Evolutionary conservation across 768 basidiomycete genomes (phyloP).

Genomic region (Tulasnella sp.): DNA sequence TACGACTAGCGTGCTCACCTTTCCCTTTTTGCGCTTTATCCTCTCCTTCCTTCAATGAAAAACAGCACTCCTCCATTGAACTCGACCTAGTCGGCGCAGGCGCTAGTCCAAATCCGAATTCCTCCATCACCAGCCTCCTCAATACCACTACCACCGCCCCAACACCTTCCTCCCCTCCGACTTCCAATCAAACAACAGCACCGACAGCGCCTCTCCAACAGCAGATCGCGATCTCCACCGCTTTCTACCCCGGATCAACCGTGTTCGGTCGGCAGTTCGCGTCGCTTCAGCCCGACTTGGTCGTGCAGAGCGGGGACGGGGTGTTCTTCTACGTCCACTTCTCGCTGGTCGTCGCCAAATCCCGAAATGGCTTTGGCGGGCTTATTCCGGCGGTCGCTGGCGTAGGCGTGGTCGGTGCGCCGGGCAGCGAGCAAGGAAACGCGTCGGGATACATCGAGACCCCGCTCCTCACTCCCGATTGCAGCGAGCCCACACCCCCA

Average conservation of each 20-base stretch:
- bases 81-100: not conserved
- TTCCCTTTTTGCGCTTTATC: not conserved
- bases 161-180: not conserved
- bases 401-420: not conserved
- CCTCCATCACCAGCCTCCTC: not conserved
- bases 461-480: conserved; percentile 18
- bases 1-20: not conserved
- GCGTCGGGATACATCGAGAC: conserved; percentile 13
- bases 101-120: not conserved
- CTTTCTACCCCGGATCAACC: conserved; percentile 66
- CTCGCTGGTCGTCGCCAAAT: conserved; percentile 54
- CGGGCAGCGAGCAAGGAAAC: not conserved
- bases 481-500: conserved; percentile 19
- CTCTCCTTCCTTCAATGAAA: not conserved
- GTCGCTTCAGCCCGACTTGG: conserved; percentile 44
- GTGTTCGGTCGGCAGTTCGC: conserved; percentile 42
- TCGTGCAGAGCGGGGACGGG: conserved; percentile 66
- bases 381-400: conserved; percentile 37
- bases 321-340: conserved; percentile 83
- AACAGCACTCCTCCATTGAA: conserved; percentile 2
- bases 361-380: conserved; percentile 60
- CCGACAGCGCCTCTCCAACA: conserved; percentile 35
- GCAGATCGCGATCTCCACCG: conserved; percentile 74
- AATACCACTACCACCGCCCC: not conserved
- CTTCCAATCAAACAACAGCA: not conserved